Conservation (phyloP, 1,284 basidiomycete genomes). For the Sphagnurus paluster region DNA sequence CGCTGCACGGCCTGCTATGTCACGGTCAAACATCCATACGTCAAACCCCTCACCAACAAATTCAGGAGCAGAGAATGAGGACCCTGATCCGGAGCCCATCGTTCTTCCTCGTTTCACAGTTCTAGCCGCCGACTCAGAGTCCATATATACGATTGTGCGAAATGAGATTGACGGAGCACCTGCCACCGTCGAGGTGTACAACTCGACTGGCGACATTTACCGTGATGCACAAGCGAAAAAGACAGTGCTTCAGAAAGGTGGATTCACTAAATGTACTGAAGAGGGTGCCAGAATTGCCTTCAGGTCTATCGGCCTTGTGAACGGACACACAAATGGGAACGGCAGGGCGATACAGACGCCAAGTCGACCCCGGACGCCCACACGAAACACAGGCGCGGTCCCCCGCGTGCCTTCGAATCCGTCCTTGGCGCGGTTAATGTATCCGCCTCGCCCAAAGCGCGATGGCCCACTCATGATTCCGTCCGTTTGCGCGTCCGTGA, state of each 20-base stretch:
- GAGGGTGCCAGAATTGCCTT: conserved; percentile 60
- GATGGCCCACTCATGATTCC: conserved; percentile 66
- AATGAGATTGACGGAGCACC: conserved; percentile 50
- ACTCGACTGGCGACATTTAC: conserved; percentile 52
- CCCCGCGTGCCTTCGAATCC: conserved; percentile 26
- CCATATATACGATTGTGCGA: conserved; percentile 51
- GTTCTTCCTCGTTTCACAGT: conserved; percentile 68
- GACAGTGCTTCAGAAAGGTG: conserved; percentile 59
- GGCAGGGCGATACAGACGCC: conserved; percentile 19
- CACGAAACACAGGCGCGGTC: conserved; percentile 20
- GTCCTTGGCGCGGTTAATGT: conserved; percentile 25
- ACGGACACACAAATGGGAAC: conserved; percentile 11
- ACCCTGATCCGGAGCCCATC: conserved; percentile 45
- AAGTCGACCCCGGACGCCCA: conserved; percentile 23
- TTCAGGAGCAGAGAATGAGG: conserved; percentile 29
- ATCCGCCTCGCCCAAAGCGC: conserved; percentile 38
- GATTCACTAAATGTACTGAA: conserved; percentile 53
- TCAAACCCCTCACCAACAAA: conserved; percentile 24
- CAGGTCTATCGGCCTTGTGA: conserved; percentile 34
- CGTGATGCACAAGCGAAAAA: conserved; percentile 58
- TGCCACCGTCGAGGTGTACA: conserved; percentile 57
- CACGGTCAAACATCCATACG: conserved; percentile 24
- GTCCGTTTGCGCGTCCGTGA: conserved; percentile 53
- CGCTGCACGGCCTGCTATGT: conserved; percentile 40
- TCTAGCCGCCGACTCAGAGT: conserved; percentile 61